Base-by-base conservation (phyloP, 257 asterid species). In the Linderniella brevidens region DNA sequence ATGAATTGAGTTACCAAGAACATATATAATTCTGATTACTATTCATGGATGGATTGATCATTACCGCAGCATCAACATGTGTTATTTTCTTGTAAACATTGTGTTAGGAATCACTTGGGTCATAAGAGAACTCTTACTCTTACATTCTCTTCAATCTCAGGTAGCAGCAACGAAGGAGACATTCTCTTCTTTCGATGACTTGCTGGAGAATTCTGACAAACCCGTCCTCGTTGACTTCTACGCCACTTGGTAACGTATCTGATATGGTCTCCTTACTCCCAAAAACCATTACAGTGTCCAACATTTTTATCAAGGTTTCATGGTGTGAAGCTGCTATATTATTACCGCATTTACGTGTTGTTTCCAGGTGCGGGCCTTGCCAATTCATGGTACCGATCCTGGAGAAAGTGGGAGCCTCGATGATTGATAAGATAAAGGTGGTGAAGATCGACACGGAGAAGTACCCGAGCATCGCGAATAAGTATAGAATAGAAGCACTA, bases 321-420 rank as follows among this genome's bases (percentile, higher is more conserved):
- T 39, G 53, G 46, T 41, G 18, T 37, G 15, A 11, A 37, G 41
- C 13, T 10, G 8, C 39, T 11, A 36, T 18, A n/a, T 4, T 12
- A 16, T 17, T 29, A 14, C 17, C 32, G 46, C 48, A 8, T 3
- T 37, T n/a, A n/a, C n/a, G 25, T 37, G 55, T 57, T 41, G 53
- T 63, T n/a, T 72, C 56, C 65, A 88, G 98, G 98, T 88, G 98
- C 32, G 98, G 98, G 46, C 98, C 98, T 41, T 88, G 98, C 74
- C 94, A 80, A 54, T 72, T 78, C 56, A 88, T 88, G 96, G 93
- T 69, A 59, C 96, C 98, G 29, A 62, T 88, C 59, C 92, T 88
- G 52, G 76, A 84, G 2, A 72, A 84, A 62, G 92, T 84, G 45
- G 60, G 92, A 45, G 63, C 75, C 38, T 52, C 72, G 11, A 50